Base-by-base conservation (phyloP, 768 basidiomycete genomes). In the Calocybe indica region DNA sequence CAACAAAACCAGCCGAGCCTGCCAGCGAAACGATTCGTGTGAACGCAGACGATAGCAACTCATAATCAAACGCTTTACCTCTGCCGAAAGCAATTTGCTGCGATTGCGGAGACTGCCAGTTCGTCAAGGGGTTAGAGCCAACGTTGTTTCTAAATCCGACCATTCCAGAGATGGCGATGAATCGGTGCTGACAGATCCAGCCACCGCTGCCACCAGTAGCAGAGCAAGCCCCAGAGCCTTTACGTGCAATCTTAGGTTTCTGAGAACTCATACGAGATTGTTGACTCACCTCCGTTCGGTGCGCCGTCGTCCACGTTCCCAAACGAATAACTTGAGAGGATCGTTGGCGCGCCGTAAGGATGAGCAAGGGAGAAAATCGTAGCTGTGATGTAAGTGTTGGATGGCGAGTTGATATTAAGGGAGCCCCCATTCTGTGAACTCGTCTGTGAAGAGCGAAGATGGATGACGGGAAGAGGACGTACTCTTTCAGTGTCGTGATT, bases 401-500 rank as follows among this genome's bases (percentile, higher is more conserved):
- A 77, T 1, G 82, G 69, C 0, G 83, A 84, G 50, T 79, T 77
- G 38, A 68, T 68, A 54, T 75, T 81, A 6, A 86, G 65, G 0
- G 83, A 82, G 28, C 46, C 55, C 1, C 77, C 78, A 45, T 71
- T 74, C 82, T 76, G 42, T 15, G 32, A 37, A 11, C 3, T 11
- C 36, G 4, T 37, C 4, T 4, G 36, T 11, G 36, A 14, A 14
- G 33, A 39, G 1, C 7, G 29, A 13, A 35, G 33, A 7, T 40
- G 40, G 6, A n/a, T 15, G 2, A 5, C 13, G 13, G 8, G 13
- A 47, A 12, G 8, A n/a, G 13, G 6, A 52, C 66, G 14, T 40
- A 74, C 75, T 39, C 84, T 64, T 59, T 85, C 85, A 1, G 83
- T 85, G 52, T 86, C 85, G 48, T 85, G 84, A 54, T 86, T 83